A percentile compares a stretch with the other conserved stretches of the same genome.
These are phyloP conservation scores for Pythium coloratum DNA, from an alignment of 352 stramenopile genomes.

Conservation along the genomic window DNA sequence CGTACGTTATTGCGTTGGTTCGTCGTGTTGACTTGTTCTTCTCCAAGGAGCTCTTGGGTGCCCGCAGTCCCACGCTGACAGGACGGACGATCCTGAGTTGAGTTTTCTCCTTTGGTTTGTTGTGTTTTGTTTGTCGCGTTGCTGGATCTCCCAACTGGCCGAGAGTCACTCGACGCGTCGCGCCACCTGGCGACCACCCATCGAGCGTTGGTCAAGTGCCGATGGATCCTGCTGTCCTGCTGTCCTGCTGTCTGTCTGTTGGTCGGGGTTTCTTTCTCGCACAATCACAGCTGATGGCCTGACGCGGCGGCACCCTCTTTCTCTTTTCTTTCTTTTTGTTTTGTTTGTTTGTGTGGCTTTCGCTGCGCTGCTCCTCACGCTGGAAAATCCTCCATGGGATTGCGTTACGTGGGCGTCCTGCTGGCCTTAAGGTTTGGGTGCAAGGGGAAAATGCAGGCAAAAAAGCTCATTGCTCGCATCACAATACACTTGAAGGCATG, in stretches of 20 bases:
- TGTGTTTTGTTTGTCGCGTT: background rate
- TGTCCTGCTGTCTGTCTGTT: background rate
- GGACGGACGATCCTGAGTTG: background rate
- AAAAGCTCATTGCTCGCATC: background rate
- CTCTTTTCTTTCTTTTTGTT: background rate
- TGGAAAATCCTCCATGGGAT: background rate
- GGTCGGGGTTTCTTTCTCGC: background rate
- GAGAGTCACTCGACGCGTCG: background rate
- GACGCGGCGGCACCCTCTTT: background rate
- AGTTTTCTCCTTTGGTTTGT: background rate
- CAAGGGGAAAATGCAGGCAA: too few relatives aligned
- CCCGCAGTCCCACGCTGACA: background rate
- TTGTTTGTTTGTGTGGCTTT: background rate
- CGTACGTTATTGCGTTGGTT: background rate
- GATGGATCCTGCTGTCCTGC: background rate
- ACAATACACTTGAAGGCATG: background rate
- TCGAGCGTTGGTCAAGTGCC: background rate
- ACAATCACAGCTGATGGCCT: constrained; percentile 2
- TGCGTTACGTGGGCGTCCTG: background rate
- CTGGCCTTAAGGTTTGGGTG: background rate
- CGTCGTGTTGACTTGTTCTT: background rate
- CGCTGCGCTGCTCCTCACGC: background rate
- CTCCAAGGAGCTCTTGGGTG: background rate
- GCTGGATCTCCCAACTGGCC: background rate
- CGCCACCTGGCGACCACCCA: background rate